Conservation (phyloP, 2,329 filamentous ascomycete species). For the Verticillium albo-atrum region DNA sequence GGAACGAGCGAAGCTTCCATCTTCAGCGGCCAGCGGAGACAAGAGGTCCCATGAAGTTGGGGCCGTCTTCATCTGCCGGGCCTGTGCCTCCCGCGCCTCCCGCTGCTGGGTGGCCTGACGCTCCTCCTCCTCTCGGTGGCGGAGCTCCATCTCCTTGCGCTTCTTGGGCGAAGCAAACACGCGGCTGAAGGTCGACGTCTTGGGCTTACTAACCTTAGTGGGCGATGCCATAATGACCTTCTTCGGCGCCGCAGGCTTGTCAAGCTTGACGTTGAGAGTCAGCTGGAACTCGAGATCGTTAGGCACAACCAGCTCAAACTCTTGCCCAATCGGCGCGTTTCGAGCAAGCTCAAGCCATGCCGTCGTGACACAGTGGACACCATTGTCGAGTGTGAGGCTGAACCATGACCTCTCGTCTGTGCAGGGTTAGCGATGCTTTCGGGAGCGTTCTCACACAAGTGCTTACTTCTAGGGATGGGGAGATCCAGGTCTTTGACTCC, state of each 20-base stretch:
- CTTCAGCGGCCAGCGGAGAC: conserved; percentile 79
- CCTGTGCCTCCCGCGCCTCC: conserved; percentile 61
- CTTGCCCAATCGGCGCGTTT: conserved; percentile 91
- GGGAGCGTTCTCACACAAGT: background rate
- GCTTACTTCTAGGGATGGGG: conserved; percentile 82
- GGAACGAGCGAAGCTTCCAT: conserved; percentile 90
- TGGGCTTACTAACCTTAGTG: conserved; percentile 61
- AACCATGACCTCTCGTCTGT: conserved; percentile 88
- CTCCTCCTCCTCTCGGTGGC: conserved; percentile 78
- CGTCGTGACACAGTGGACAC: conserved; percentile 95
- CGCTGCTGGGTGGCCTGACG: conserved; percentile 60
- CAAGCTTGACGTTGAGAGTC: conserved; percentile 91
- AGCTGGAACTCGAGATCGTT: conserved; percentile 99
- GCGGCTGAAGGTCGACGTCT: conserved; percentile 84
- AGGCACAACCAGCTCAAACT: conserved; percentile 95
- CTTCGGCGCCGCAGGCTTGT: conserved; percentile 65
- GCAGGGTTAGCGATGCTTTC: conserved; percentile 17
- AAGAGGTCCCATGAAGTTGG: conserved; percentile 82
- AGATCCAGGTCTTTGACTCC: conserved; percentile 94
- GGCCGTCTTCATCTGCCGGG: conserved; percentile 56
- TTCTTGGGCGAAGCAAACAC: conserved; percentile 95
- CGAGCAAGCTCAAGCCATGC: conserved; percentile 90
- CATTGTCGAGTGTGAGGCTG: conserved; percentile 95
- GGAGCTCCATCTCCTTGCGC: conserved; percentile 87
- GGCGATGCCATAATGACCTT: conserved; percentile 45